Evolutionary conservation across 148 eudicot species (phyloP), one percentile per base, ranked within the genome.

Genomic region (Persicaria tinctoria): DNA sequence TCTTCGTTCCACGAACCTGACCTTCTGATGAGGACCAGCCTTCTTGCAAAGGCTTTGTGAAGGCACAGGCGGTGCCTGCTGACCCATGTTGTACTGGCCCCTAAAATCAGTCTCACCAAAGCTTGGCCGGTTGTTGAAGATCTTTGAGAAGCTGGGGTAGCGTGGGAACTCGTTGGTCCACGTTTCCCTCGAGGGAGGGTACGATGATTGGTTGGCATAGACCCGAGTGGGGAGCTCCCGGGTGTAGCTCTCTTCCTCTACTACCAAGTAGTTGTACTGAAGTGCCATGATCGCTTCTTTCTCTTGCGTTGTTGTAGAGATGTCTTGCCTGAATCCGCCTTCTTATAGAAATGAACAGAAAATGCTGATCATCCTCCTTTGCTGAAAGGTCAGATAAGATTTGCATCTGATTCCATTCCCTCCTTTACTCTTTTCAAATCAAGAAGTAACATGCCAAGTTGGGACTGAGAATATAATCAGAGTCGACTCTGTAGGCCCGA

Each of bases 331-430:
- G 68, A 63, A 63, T 66, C 32, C 47, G 47, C 48, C 13, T 14
- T 20, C 76, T 68, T 62, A 62, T 76, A 75, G 18, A 23, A 27
- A 51, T 12, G 48, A 32, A 47, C 50, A 44, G n/a, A 51, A 6
- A 50, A 41, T 11, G 1, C 63, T 54, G 32, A 23, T n/a, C 23
- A 6, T 53, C 44, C 49, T 20, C 46, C 47, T 18, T 48, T 80
- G 72, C 77, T 82, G 80, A 51, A 18, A 56, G 14, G 69, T 44
- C 6, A 9, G 80, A 80, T 83, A 77, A 81, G 76, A 46, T 54
- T 73, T 20, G 88, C 79, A 85, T 81, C 86, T 69, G 7, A 85
- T 82, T 75, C 84, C 66, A 32, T 18, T 46, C 23, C 11, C 17
- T 32, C 60, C 56, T 76, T 75, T 70, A 76, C 9, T 72, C 68